Base-by-base conservation (phyloP, 2,329 filamentous ascomycete species). In the Cladosporium sp. region DNA sequence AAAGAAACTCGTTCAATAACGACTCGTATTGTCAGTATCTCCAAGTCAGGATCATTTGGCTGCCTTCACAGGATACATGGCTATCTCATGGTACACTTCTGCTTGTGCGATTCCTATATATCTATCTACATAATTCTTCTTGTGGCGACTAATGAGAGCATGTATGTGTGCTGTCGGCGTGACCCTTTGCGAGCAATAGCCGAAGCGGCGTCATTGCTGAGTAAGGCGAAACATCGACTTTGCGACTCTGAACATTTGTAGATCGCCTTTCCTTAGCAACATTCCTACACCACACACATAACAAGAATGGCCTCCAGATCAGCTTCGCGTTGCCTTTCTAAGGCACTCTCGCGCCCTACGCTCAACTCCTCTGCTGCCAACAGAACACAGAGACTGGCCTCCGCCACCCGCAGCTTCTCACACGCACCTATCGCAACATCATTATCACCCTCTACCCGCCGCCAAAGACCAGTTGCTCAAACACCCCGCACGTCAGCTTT, bases 231-330 rank as follows among this genome's bases (percentile, higher is more conserved):
- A 40, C 50, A 25, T 22, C 28, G 52, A 55, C 39, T 43, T 43
- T 37, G 28, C 52, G 52, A 55, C 40, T 38, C 30, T 45, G 25
- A 20, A 42, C 22, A 34, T 40, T 15, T 40, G 39, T 34, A 54
- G 37, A 39, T 36, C 38, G 37, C n/a, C n/a, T n/a, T n/a, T 38
- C 51, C 19, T 14, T 20, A 39, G 28, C 39, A 28, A 37, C 47
- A n/a, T 36, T 30, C 9, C 17, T 19, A 34, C 39, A 50, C 17
- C 49, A 43, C 19, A 54, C 11, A 38, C 30, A 58, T 12, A 50
- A 38, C 40, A 30, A 36, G 30, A 37, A 66, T 66, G 65, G 50
- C 65, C 14, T 54, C 55, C 55, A 66, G 62, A 51, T 52, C 65
- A 59, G 62, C 59, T 42, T 49, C 62, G 15, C 59, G 62, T 17